These are phyloP conservation scores for Candida chilensis DNA, from an alignment of 805 yeast species.

Conservation along the genomic window DNA sequence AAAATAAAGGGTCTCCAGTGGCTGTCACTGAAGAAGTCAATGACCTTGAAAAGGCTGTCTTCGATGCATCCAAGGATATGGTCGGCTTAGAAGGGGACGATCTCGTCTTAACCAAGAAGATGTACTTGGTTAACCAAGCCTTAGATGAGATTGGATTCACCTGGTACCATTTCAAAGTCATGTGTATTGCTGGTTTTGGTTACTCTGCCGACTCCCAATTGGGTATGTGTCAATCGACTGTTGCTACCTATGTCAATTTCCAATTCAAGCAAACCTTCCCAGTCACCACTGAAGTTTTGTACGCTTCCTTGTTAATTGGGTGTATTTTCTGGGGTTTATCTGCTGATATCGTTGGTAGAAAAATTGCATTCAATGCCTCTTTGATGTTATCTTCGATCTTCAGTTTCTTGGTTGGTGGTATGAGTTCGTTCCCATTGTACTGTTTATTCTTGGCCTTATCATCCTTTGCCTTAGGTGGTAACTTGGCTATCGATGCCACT, in stretches of 20 bases:
- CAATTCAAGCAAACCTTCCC: conserved; percentile 39
- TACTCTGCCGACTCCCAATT: conserved; percentile 47
- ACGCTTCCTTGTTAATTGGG: conserved; percentile 43
- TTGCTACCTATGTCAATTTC: conserved; percentile 32
- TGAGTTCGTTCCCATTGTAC: conserved; percentile 37
- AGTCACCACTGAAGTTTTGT: conserved; percentile 33
- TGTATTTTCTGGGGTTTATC: conserved; percentile 48
- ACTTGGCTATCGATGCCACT: conserved; percentile 44
- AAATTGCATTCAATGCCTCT: conserved; percentile 40
- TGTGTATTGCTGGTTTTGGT: conserved; percentile 47
- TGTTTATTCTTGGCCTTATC: conserved; percentile 36
- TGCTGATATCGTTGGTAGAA: conserved; percentile 47
- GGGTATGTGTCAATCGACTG: conserved; percentile 35
- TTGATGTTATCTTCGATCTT: conserved; percentile 38
- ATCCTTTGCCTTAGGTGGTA: conserved; percentile 46
- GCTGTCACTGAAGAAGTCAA: no score
- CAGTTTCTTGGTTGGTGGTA: conserved; percentile 46
- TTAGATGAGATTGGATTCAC: conserved; percentile 57
- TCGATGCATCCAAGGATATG: no score
- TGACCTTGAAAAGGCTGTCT: no score
- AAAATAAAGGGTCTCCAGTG: no score
- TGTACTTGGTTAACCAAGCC: conserved; percentile 39
- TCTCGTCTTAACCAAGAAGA: conserved; percentile 24
- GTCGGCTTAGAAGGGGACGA: no score
- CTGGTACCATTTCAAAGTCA: conserved; percentile 39